These are phyloP conservation scores for Pyrus hybrid DNA, from an alignment of 331 rosid genomes.

Conservation along the genomic window DNA sequence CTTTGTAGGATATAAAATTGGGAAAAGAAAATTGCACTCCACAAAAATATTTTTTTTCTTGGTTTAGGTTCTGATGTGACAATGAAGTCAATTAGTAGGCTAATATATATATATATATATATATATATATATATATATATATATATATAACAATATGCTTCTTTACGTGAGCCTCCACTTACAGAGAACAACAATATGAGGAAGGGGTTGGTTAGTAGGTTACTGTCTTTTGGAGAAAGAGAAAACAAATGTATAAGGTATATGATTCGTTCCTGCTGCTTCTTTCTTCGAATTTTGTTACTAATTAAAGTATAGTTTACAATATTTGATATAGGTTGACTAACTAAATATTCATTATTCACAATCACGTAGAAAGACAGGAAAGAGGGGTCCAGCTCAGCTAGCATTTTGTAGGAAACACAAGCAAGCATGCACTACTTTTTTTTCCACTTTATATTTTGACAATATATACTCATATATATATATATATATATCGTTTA, in stretches of 20 bases:
- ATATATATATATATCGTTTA: too few species aligned
- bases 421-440: not conserved
- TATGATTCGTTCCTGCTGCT: not conserved
- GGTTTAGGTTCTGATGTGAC: conserved; percentile 17
- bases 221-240: not conserved
- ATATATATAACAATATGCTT: not conserved
- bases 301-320: not conserved
- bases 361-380: not conserved
- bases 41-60: not conserved
- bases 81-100: conserved; percentile 2
- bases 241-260: not conserved
- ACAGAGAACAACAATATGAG: not conserved
- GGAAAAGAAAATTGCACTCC: not conserved
- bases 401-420: too few species aligned
- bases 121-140: too few species aligned
- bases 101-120: not conserved
- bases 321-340: not conserved
- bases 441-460: not conserved
- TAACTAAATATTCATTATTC: not conserved
- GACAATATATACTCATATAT: not conserved
- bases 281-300: not conserved
- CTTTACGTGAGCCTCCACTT: conserved; percentile 20
- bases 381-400: too few species aligned
- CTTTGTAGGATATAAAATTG: not conserved
- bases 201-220: not conserved